These are phyloP conservation scores for Pyrenochaeta sp. DNA, from an alignment of 2,329 filamentous ascomycete genomes.

Conservation along the genomic window DNA sequence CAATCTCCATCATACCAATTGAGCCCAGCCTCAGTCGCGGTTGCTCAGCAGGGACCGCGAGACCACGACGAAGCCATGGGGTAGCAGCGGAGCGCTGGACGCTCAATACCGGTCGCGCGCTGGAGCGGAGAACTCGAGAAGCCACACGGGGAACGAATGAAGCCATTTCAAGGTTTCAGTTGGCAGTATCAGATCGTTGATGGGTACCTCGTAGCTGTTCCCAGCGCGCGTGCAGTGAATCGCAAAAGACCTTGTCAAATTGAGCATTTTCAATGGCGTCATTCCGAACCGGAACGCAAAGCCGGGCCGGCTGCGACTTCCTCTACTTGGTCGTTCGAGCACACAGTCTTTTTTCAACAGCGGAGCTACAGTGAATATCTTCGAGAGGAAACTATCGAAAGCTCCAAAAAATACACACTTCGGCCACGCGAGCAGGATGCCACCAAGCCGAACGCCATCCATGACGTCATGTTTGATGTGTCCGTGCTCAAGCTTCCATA, in stretches of 20 bases:
- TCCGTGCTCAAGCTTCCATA: constrained; percentile 12
- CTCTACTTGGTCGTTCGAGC: background rate
- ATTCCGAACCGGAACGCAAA: constrained; percentile 10
- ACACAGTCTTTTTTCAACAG: background rate
- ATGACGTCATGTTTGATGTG: constrained; percentile 4
- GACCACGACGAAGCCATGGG: constrained; percentile 48
- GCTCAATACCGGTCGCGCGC: constrained; percentile 35
- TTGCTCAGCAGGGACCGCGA: constrained; percentile 49
- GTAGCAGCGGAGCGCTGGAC: constrained; percentile 36
- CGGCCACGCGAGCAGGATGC: background rate
- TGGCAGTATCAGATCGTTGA: background rate
- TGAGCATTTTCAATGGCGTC: constrained; percentile 18
- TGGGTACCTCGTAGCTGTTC: constrained; percentile 6
- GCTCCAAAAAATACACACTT: background rate
- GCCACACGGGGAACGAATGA: constrained; percentile 45
- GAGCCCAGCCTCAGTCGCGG: constrained; percentile 57
- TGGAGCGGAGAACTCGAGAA: constrained; percentile 43
- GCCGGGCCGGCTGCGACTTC: constrained; percentile 9
- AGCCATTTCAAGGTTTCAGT: constrained; percentile 38
- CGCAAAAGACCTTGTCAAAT: constrained; percentile 5
- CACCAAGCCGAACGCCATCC: background rate
- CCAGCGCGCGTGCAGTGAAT: background rate
- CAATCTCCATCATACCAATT: constrained; percentile 30
- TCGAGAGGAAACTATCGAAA: background rate
- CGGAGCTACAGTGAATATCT: background rate